Base-by-base conservation (phyloP, 768 basidiomycete genomes). In the Suillus lakei region DNA sequence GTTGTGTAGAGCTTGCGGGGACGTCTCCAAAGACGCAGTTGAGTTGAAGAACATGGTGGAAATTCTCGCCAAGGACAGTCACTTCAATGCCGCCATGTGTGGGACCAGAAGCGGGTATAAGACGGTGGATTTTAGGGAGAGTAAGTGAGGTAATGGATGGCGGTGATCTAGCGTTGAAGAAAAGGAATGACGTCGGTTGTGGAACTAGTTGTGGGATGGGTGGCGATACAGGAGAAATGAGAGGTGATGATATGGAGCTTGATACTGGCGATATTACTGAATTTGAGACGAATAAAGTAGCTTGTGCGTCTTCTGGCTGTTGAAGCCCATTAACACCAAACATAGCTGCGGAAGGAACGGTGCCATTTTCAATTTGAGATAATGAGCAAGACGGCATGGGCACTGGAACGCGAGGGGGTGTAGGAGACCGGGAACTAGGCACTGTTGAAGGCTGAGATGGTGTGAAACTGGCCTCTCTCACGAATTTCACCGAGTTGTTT, bases 1-100 rank as follows among this genome's bases (percentile, higher is more conserved):
- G 83, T 70, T 93, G 92, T 0, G 95, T 96, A 12, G 91, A 91
- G 64, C 89, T 92, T 10, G 96, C 91, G 15, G 85, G 74, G 12
- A 88, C 83, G 69, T 91, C 92, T 30, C 97, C 97, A 76, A 99
- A 99, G 2, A 95, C 80, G 69, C 94, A 93, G 61, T 87, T 87
- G 32, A 93, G 80, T 68, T 88, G 86, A 61, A 91, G 76, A 50
- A 86, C 84, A 0, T 90, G 84, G 72, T 92, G 88, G 78, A 99
- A 98, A 75, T 96, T 93, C 61, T 91, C 88, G 10, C 98, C 98
- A 8, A 98, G 85, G 21, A 99, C 81, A 2, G 97, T 99, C 39
- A 99, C 91, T 78, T 98, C 95, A 69, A 94, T 95, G 2, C 97
- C 97, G 38, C 96, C 96, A 65, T 91, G 88, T 26, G 93, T 95